A percentile compares a stretch with the other conserved stretches of the same genome.
Evolutionary conservation across 495 filamentous ascomycete species (phyloP).

Genomic region (Extremus antarcticus): DNA sequence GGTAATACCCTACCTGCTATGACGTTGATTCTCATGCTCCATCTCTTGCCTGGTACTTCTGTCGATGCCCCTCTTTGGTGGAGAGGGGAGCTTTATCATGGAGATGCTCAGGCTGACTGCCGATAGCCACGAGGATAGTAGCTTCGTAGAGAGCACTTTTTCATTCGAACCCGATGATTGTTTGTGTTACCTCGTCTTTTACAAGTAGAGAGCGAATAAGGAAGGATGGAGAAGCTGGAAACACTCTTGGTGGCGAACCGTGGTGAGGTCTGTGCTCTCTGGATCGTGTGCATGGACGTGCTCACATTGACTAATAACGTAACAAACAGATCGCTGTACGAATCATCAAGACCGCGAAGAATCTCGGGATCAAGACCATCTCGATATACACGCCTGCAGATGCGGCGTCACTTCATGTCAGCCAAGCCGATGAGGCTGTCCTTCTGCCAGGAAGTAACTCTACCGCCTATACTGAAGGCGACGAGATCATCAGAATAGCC

Average conservation of each 20-base stretch:
- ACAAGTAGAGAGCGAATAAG: not conserved
- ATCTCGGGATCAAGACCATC: constrained; percentile 38
- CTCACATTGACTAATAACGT: not conserved
- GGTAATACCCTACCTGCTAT: not conserved
- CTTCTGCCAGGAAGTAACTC: constrained; percentile 37
- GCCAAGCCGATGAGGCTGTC: constrained; percentile 40
- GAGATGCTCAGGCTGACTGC: not conserved
- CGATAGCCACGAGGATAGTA: not conserved
- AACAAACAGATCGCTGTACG: constrained; percentile 16
- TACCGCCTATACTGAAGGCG: constrained; percentile 40
- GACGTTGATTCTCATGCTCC: not conserved
- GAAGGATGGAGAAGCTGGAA: constrained; percentile 24
- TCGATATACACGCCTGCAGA: constrained; percentile 47
- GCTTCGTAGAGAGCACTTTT: too few relatives aligned
- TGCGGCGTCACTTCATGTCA: constrained; percentile 44
- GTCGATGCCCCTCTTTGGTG: not conserved
- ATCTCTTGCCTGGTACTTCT: not conserved
- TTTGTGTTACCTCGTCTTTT: not conserved
- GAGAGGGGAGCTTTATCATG: not conserved
- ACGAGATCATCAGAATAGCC: constrained; percentile 40
- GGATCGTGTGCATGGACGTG: not conserved
- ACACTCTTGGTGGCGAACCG: constrained; percentile 38
- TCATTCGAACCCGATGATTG: not conserved
- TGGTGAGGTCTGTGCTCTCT: constrained; percentile 32
- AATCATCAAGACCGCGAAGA: constrained; percentile 22